Evolutionary conservation across 1,284 basidiomycete species (phyloP).

Genomic region (Stereum hirsutum): DNA sequence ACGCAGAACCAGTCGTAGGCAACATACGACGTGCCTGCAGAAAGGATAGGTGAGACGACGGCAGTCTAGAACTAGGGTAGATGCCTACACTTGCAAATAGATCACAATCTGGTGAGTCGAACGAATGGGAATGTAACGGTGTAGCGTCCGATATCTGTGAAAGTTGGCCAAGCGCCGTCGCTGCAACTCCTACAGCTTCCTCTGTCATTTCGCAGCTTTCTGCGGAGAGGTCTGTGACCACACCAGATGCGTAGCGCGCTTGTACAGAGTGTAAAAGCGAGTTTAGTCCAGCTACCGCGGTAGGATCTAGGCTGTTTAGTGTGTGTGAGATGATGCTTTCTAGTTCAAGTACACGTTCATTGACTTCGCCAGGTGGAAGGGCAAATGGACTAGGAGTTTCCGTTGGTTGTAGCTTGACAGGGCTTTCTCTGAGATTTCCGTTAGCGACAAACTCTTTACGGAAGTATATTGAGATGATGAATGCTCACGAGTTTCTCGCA

Average conservation of each 20-base stretch:
- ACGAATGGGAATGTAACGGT: background rate
- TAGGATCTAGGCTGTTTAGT: constrained; percentile 7
- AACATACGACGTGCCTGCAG: constrained; percentile 3
- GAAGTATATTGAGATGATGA: background rate
- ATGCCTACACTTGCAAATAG: background rate
- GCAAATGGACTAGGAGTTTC: background rate
- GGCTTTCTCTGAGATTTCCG: background rate
- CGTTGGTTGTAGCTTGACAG: background rate
- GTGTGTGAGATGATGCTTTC: constrained; percentile 6
- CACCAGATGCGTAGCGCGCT: background rate
- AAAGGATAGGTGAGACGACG: background rate
- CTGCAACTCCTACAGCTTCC: constrained; percentile 7
- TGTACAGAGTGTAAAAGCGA: constrained; percentile 13
- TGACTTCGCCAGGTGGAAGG: constrained; percentile 2
- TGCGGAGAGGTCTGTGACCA: background rate
- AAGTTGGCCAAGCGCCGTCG: constrained; percentile 9
- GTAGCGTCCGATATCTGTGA: constrained; percentile 3
- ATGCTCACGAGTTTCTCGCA: constrained; percentile 7
- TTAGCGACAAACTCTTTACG: background rate
- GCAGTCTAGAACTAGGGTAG: background rate
- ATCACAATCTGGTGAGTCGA: constrained; percentile 5
- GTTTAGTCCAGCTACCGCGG: constrained; percentile 12
- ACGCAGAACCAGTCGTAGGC: background rate
- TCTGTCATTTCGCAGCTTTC: background rate
- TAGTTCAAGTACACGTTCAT: constrained; percentile 5